phyloP scores from a whole-genome alignment of 2,329 filamentous ascomycete species.

The Thermoascus crustaceus region DNA sequence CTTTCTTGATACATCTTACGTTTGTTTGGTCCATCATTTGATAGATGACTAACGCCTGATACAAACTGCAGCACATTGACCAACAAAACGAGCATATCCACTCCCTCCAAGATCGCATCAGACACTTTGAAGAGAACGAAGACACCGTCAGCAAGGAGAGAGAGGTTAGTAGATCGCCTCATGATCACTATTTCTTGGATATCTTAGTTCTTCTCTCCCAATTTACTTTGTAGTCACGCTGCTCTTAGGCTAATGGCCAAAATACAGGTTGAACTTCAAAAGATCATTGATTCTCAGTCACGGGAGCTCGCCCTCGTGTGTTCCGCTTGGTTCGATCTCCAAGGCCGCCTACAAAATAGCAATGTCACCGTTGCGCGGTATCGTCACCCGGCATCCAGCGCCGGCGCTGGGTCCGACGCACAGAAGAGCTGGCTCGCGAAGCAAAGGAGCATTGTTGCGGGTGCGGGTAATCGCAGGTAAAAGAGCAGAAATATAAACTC shows the following conservation, averaged over 20 bases:
- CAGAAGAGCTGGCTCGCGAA: slow-evolving; percentile 38
- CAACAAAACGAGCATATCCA: slow-evolving; percentile 37
- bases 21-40: too few relatives aligned
- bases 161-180: slow-evolving; percentile 29
- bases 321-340: slow-evolving; percentile 41
- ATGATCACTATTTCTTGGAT: not conserved
- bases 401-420: slow-evolving; percentile 26
- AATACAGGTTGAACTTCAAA: slow-evolving; percentile 33
- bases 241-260: too few relatives aligned
- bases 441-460: slow-evolving; percentile 36
- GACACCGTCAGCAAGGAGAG: slow-evolving; percentile 31
- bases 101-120: slow-evolving; percentile 33
- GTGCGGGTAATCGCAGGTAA: slow-evolving; percentile 7
- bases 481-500: not conserved
- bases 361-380: slow-evolving; percentile 35
- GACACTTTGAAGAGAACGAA: slow-evolving; percentile 30
- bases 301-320: slow-evolving; percentile 39
- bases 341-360: slow-evolving; percentile 37
- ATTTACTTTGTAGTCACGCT: too few relatives aligned
- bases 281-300: slow-evolving; percentile 31
- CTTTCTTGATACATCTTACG: too few relatives aligned
- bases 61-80: slow-evolving; percentile 31
- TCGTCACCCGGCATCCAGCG: slow-evolving; percentile 22
- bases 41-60: too few relatives aligned
- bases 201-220: too few relatives aligned